These are phyloP conservation scores for Rubroboletus satanas DNA, from an alignment of 768 basidiomycete genomes.

Conservation along the genomic window DNA sequence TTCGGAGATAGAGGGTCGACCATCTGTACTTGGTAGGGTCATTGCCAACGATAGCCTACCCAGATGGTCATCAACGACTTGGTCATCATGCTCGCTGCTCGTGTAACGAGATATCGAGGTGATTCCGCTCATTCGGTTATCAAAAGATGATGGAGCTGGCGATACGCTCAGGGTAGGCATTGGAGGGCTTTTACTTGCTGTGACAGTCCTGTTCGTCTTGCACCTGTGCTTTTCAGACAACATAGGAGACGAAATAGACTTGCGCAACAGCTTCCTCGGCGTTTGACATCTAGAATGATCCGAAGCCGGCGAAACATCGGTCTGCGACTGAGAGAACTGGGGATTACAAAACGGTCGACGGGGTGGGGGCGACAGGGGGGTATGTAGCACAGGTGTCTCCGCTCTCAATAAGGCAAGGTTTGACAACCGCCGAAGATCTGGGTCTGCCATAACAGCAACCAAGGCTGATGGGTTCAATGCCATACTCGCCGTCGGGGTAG, in stretches of 20 bases:
- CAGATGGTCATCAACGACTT: constrained; percentile 22
- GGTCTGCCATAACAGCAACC: constrained; percentile 19
- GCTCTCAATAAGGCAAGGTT: constrained; percentile 53
- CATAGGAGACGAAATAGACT: constrained; percentile 51
- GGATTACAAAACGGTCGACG: constrained; percentile 40
- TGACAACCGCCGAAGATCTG: constrained; percentile 36
- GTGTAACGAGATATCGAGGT: constrained; percentile 29
- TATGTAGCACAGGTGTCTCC: constrained; percentile 62
- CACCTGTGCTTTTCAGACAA: constrained; percentile 44
- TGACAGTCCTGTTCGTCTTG: constrained; percentile 26
- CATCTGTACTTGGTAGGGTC: constrained; percentile 40
- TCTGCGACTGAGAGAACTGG: constrained; percentile 56
- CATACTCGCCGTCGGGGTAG: constrained; percentile 10
- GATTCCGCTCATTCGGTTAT: constrained; percentile 26
- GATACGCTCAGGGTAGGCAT: constrained; percentile 33
- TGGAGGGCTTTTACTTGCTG: constrained; percentile 43
- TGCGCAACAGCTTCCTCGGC: constrained; percentile 36
- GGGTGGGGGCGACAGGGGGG: constrained; percentile 66
- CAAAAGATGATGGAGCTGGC: constrained; percentile 24
- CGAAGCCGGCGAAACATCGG: constrained; percentile 37
- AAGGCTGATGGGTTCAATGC: constrained; percentile 8
- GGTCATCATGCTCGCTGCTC: constrained; percentile 41
- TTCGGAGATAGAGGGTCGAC: constrained; percentile 57
- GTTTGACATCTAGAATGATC: constrained; percentile 6
- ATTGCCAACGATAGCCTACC: constrained; percentile 48